Conservation (phyloP, 805 yeast species). For the Pichia cephalocereana region DNA sequence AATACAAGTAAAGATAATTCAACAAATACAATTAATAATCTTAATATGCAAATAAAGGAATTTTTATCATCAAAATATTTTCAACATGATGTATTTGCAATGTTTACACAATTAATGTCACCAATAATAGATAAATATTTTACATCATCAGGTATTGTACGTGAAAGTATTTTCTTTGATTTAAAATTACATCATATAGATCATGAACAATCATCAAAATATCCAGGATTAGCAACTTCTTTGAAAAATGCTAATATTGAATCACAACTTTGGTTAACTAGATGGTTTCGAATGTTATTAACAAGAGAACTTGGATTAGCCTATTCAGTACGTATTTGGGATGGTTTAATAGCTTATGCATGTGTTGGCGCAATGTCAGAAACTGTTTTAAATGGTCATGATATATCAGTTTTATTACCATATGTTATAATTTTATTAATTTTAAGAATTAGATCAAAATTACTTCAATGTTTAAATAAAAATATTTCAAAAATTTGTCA, state of each 20-base stretch:
- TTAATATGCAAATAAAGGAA: conserved; percentile 29
- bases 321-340: conserved; percentile 36
- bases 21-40: conserved; percentile 1
- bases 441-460: conserved; percentile 11
- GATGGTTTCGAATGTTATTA: conserved; percentile 39
- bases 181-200: conserved; percentile 41
- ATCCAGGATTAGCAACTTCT: conserved; percentile 9
- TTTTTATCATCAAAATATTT: conserved; percentile 32
- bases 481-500: background rate
- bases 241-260: conserved; percentile 28
- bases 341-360: conserved; percentile 30
- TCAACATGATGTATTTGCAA: conserved; percentile 24
- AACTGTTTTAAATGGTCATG: conserved; percentile 4
- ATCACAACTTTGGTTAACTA: conserved; percentile 45
- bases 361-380: conserved; percentile 6
- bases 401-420: conserved; percentile 24
- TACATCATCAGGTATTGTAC: conserved; percentile 32
- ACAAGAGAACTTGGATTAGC: conserved; percentile 38
- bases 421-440: conserved; percentile 35
- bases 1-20: conserved; percentile 15
- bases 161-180: conserved; percentile 41
- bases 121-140: conserved; percentile 29
- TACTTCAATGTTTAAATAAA: conserved; percentile 4
- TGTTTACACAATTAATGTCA: conserved; percentile 31
- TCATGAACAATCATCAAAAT: conserved; percentile 1